Percentiles rank a stretch among this genome's conserved stretches.
phyloP scores from a whole-genome alignment of 192 early-diverging fungal genomes.

The Backusella mclennaniae region DNA sequence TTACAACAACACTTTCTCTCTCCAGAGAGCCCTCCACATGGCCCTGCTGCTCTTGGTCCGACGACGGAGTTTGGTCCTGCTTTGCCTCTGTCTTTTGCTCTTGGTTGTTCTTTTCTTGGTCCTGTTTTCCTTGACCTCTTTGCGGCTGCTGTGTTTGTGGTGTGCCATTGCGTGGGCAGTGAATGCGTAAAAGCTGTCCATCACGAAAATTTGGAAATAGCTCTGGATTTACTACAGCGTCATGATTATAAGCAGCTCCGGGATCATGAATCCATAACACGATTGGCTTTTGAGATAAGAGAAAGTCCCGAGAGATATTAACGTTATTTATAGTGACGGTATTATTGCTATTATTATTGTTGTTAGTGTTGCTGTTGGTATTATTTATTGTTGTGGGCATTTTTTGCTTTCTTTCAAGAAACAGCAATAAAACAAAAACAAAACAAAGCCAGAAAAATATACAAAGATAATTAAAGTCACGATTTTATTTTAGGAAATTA shows the following conservation, averaged over 20 bases:
- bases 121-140: not conserved
- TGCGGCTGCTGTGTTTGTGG: constrained; percentile 6
- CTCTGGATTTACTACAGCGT: constrained; percentile 73
- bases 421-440: constrained; percentile 6
- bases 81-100: not conserved
- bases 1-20: constrained; percentile 47
- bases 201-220: constrained; percentile 54
- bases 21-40: constrained; percentile 6
- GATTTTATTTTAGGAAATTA: constrained; percentile 7
- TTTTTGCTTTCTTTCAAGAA: not conserved
- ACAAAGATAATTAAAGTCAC: not conserved
- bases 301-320: not conserved
- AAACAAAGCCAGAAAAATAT: not conserved
- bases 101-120: constrained; percentile 4
- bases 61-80: not conserved
- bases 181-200: constrained; percentile 68
- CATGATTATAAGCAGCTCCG: constrained; percentile 26
- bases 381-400: not conserved
- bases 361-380: not conserved
- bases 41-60: constrained; percentile 11
- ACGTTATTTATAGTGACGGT: constrained; percentile 1
- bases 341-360: not conserved
- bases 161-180: constrained; percentile 31
- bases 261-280: constrained; percentile 32
- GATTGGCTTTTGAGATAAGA: constrained; percentile 23